Base-by-base conservation (phyloP, 495 filamentous ascomycete species). In the Tuber indicum region DNA sequence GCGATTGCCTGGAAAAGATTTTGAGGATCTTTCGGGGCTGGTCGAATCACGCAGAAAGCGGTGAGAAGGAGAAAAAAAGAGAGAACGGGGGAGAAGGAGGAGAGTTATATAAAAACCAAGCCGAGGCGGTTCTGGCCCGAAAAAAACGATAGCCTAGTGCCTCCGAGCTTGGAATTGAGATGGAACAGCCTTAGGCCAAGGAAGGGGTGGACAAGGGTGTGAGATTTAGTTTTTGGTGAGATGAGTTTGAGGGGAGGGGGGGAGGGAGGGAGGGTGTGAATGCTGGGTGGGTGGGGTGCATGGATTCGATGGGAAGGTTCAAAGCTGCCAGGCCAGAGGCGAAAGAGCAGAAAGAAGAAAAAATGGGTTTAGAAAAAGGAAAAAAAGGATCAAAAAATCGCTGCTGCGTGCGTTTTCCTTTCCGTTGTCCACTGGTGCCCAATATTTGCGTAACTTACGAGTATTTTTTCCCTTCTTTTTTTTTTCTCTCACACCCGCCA, bases 1-100 rank as follows among this genome's bases (percentile, higher is more conserved):
- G 81, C 74, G 77, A 80, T 82, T 80, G 81, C 81, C 81, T 77
- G 77, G 77, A 82, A 82, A 79, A 82, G 75, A 75, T 83, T 76
- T 71, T 36, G 71, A 75, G 73, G 82, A 82, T 82, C 81, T 82
- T 82, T 77, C 73, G 70, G 74, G 77, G 81, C 81, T 80, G 80
- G 72, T 78, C 75, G 77, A 82, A 82, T 82, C 81, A 82, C 77
- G 78, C 71, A 77, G 75, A 78, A 80, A 82, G 58, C 81, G 81
- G 81, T 82, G 76, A 43, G 75, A 75, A 49, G 78, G 75, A 72
- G 77, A 76, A 49, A 66, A 75, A 71, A 66, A 7, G 5, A 77
- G 76, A 39, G 81, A 75, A 47, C 71, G 75, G 52, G 70, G 52
- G 76, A 73, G 81, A 52, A 76, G 49, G 81, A 47, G 70, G 76